Evolutionary conservation across 805 yeast species (phyloP).

Genomic region (Kluyveromyces aestuarii): DNA sequence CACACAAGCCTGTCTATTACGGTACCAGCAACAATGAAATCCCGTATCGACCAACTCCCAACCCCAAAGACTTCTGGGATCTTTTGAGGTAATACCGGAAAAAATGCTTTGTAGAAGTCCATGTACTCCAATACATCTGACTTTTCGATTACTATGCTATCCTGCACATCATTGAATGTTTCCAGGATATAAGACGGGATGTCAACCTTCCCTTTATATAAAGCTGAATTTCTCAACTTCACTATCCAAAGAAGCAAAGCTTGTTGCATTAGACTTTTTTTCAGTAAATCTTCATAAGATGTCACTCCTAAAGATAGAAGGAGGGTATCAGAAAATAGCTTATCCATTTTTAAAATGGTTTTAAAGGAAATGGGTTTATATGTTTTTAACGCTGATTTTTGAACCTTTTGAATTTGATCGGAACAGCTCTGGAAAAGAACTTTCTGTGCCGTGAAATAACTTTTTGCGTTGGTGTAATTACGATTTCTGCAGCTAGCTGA

Average conservation of each 20-base stretch:
- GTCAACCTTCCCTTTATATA: slow-evolving; percentile 23
- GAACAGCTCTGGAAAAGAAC: slow-evolving; percentile 36
- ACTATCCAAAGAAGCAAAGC: slow-evolving; percentile 55
- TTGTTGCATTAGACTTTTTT: slow-evolving; percentile 44
- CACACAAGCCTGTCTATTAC: slow-evolving; percentile 46
- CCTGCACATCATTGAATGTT: slow-evolving; percentile 30
- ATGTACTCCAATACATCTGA: slow-evolving; percentile 49
- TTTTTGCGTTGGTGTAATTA: slow-evolving; percentile 24
- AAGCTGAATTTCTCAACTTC: slow-evolving; percentile 41
- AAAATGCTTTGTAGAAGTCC: slow-evolving; percentile 43
- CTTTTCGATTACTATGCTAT: slow-evolving; percentile 34
- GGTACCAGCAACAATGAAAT: slow-evolving; percentile 38
- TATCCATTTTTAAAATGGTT: slow-evolving; percentile 46
- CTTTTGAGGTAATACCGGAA: slow-evolving; percentile 38
- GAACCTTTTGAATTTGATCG: slow-evolving; percentile 27
- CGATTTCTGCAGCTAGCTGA: not conserved
- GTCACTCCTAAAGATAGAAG: slow-evolving; percentile 48
- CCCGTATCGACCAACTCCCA: slow-evolving; percentile 38
- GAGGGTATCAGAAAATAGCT: slow-evolving; percentile 43
- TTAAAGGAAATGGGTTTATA: slow-evolving; percentile 41
- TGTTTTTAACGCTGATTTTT: slow-evolving; percentile 39
- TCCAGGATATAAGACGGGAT: slow-evolving; percentile 45
- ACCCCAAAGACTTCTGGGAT: slow-evolving; percentile 49
- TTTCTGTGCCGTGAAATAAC: slow-evolving; percentile 43
- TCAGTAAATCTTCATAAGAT: slow-evolving; percentile 42